Base-by-base conservation (phyloP, 495 filamentous ascomycete species). In the Aspergillus funiculosus region DNA sequence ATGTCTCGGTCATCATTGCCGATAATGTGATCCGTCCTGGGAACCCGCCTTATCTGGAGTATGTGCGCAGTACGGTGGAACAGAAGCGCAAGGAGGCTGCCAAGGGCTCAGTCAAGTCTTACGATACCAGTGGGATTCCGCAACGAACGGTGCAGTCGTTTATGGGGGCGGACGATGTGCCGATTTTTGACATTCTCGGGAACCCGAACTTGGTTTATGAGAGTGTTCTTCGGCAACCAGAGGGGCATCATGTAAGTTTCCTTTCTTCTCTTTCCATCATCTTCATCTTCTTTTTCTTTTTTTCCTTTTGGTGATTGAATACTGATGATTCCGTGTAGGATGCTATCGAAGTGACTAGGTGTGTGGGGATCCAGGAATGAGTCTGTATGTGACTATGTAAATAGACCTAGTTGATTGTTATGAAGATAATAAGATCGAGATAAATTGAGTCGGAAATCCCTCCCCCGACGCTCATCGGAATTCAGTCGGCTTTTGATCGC, bases 1-100 rank as follows among this genome's bases (percentile, higher is more conserved):
- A 80, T 9, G 50, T 57, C 14, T 78, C 79, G 0, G 73, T 89
- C 7, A 51, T 86, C 17, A 79, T 74, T 0, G 86, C 84, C 0
- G 85, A 91, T 57, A 89, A 91, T 61, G 80, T 88, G 13, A 65
- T 88, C 15, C 71, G 75, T 42, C 86, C 85, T 0, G 85, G 84
- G 0, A 87, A 87, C 53, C 85, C 85, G n/a, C 75, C 74, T 8
- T 90, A 89, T 62, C 57, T 84, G 43, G 62, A 68, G 42, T 68
- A 68, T 20, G 63, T 70, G 13, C 61, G 64, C 26, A 67, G 59
- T 41, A 58, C 61, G 7, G 52, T 62, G 50, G 56, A 59, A 46
- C 28, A 66, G 54, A 68, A 68, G 46, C 61, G 59, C 6, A 54
- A 64, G 25, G 52, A 53, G 24, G 59, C 60, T 11, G 58, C 69